Conservation (phyloP, 139 green algal species). For the Chlamydomonas sphaeroides region DNA sequence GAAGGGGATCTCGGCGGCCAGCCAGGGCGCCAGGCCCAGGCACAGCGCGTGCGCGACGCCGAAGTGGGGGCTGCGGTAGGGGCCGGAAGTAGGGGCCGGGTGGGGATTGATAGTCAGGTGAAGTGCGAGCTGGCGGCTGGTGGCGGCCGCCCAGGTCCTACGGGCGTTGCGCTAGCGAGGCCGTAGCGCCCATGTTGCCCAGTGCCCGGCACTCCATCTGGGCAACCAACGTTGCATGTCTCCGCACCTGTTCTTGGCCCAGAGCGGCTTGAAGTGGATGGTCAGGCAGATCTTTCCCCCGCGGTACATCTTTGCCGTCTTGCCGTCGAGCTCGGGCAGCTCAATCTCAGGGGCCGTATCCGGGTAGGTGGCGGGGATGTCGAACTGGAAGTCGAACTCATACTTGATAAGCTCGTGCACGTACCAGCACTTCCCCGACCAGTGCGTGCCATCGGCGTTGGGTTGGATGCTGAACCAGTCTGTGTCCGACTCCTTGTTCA, state of each 20-base stretch:
- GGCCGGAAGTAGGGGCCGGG: not conserved
- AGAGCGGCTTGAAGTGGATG: slow-evolving; percentile 98
- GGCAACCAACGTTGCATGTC: too few relatives aligned
- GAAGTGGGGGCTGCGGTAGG: slow-evolving; percentile 86
- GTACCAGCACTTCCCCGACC: slow-evolving; percentile 91
- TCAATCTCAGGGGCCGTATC: slow-evolving; percentile 91
- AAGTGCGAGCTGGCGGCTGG: too few relatives aligned
- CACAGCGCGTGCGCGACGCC: slow-evolving; percentile 95
- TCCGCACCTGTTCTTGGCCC: slow-evolving; percentile 86
- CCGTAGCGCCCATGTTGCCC: too few relatives aligned
- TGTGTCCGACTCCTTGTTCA: slow-evolving; percentile 93
- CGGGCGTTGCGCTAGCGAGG: too few relatives aligned
- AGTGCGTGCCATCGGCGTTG: slow-evolving; percentile 86
- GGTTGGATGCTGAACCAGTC: slow-evolving; percentile 97
- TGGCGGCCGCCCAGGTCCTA: too few relatives aligned
- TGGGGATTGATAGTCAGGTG: too few relatives aligned
- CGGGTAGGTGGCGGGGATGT: slow-evolving; percentile 95
- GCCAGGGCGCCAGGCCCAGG: slow-evolving; percentile 93
- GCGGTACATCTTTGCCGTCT: slow-evolving; percentile 98
- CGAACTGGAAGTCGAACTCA: slow-evolving; percentile 97
- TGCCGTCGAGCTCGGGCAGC: slow-evolving; percentile 95
- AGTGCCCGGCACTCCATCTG: too few relatives aligned
- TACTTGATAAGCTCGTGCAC: slow-evolving; percentile 96
- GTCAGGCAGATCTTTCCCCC: slow-evolving; percentile 97
- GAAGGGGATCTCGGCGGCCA: slow-evolving; percentile 94